These are phyloP conservation scores for Boletellus emodensis DNA, from an alignment of 768 basidiomycete species.

Conservation along the genomic window DNA sequence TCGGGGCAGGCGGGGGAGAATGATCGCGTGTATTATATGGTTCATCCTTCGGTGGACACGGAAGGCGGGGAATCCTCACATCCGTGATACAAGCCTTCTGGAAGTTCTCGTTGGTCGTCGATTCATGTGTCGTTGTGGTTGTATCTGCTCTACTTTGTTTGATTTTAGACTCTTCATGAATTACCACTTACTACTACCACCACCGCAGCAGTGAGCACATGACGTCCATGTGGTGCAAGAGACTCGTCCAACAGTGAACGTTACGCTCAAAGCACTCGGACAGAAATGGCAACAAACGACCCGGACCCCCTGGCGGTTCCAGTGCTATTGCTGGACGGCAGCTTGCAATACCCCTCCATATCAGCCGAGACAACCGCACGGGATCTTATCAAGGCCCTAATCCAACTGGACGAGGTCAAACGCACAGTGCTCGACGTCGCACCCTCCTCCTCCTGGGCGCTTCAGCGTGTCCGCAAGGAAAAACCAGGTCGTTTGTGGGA, in stretches of 20 bases:
- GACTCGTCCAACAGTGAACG: not conserved
- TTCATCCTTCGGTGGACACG: conserved; percentile 82
- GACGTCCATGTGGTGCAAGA: conserved; percentile 1
- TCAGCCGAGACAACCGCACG: conserved; percentile 48
- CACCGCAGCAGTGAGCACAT: not conserved
- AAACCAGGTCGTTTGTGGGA: conserved; percentile 62
- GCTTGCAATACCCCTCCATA: conserved; percentile 61
- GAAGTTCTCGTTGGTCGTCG: not conserved
- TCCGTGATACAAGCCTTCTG: conserved; percentile 12
- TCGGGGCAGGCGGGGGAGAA: conserved; percentile 51
- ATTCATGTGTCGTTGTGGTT: conserved; percentile 11
- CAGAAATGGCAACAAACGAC: conserved; percentile 29
- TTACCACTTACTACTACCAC: not conserved
- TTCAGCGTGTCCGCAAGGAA: conserved; percentile 62
- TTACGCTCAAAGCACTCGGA: not conserved
- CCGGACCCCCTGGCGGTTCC: conserved; percentile 49
- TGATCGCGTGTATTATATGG: conserved; percentile 79
- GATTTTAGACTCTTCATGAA: not conserved
- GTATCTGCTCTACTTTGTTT: conserved; percentile 2
- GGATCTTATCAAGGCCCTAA: conserved; percentile 55
- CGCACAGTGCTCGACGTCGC: conserved; percentile 53
- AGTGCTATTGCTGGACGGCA: conserved; percentile 52
- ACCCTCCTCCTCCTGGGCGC: conserved; percentile 59
- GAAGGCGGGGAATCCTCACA: conserved; percentile 44
- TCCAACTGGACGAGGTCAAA: conserved; percentile 45